These are phyloP conservation scores for Phytophthora syringae DNA, from an alignment of 352 stramenopile species.

Conservation along the genomic window DNA sequence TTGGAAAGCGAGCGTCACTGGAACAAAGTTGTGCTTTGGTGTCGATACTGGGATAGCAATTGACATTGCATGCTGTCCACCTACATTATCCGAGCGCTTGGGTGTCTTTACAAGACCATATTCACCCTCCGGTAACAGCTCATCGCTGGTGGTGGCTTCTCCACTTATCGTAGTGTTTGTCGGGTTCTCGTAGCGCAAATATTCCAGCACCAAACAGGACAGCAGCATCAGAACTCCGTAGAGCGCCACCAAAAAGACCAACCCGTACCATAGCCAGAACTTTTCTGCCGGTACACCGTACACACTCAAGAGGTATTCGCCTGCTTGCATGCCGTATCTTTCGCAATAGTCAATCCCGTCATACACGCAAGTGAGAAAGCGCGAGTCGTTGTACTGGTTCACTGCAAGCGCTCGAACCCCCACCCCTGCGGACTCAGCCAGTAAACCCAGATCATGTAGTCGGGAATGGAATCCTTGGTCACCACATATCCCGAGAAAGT, in stretches of 20 bases:
- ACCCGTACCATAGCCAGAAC: slow-evolving; percentile 31
- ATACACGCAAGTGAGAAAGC: slow-evolving; percentile 33
- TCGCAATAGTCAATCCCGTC: slow-evolving; percentile 38
- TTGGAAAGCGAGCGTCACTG: slow-evolving; percentile 45
- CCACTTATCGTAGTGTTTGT: background rate
- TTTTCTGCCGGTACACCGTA: slow-evolving; percentile 32
- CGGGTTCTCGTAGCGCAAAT: slow-evolving; percentile 33
- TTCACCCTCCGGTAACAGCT: background rate
- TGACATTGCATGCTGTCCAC: background rate
- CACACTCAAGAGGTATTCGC: slow-evolving; percentile 37
- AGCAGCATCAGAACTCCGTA: slow-evolving; percentile 33
- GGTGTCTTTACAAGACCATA: slow-evolving; percentile 27
- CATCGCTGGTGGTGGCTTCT: background rate
- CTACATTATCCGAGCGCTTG: background rate
- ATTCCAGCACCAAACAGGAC: slow-evolving; percentile 38
- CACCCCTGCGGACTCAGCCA: slow-evolving; percentile 52
- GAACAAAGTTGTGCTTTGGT: slow-evolving; percentile 25
- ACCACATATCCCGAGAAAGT: slow-evolving; percentile 48
- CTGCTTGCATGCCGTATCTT: slow-evolving; percentile 32
- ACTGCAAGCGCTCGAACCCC: slow-evolving; percentile 37
- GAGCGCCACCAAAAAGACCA: slow-evolving; percentile 29
- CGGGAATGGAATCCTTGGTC: slow-evolving; percentile 37
- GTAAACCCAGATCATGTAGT: slow-evolving; percentile 53
- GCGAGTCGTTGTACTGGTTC: slow-evolving; percentile 30
- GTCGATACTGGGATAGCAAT: background rate